Base-by-base conservation (phyloP, 2,329 filamentous ascomycete genomes). In the Neofusicoccum cordaticola region DNA sequence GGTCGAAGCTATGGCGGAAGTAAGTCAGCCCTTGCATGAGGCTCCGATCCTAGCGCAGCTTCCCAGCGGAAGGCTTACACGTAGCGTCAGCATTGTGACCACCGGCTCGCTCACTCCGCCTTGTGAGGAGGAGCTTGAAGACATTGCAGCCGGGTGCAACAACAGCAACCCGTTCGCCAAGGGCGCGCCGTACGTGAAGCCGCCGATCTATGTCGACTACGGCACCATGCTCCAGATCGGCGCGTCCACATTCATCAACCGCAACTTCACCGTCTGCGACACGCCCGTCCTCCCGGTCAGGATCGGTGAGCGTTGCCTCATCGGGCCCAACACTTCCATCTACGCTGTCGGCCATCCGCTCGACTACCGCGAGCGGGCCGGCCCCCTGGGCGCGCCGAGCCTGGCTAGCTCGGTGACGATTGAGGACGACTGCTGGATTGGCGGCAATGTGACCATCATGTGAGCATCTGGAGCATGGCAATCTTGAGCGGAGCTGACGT, bases 171-270 rank as follows among this genome's bases (percentile, higher is more conserved):
- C 61, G 2, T 63, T 63, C 41, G 15, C 48, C 22, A 63, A 53
- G 13, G 61, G 61, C 7, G 48, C 61, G 19, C 61, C 61, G 15
- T 63, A 63, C 39, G 61, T 53, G 8, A 63, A 90, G 69, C 84
- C 87, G 0, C 86, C 87, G 0, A 79, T 90, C 64, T 80, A 79
- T 44, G 80, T 89, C 39, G 88, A 90, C 71, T 90, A 90, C 65
- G 88, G 88, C 1, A 85, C 85, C 72, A 90, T 90, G 69, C 83
- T 89, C 67, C 81, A 77, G 5, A 78, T 90, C 0, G 88, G 88
- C 7, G 79, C 85, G 47, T 78, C 82, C n/a, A 88, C 88, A 71
- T 91, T 89, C 69, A 81, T 86, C 50, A 88, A 87, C 69, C 86
- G 86, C 73, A 84, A 84, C 53, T 66, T 82, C 4, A 82, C 81